Evolutionary conservation across 495 filamentous ascomycete genomes (phyloP).

Genomic region (Neurospora sp.): DNA sequence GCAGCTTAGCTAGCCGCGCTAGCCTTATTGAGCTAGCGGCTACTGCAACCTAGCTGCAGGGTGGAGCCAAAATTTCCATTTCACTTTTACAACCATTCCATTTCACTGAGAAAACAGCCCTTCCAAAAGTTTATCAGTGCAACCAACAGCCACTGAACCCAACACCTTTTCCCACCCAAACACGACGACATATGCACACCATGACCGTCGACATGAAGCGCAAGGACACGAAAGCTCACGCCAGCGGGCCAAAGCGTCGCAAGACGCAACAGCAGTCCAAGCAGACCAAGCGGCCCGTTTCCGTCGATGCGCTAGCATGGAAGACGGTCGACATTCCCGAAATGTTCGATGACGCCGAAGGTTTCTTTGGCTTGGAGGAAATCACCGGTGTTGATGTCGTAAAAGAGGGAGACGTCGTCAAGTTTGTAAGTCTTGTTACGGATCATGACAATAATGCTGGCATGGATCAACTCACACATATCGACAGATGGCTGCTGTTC

Average conservation of each 20-base stretch:
- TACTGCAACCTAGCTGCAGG: not conserved
- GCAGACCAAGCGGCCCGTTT: slow-evolving; percentile 26
- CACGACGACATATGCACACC: not conserved
- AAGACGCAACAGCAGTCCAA: slow-evolving; percentile 21
- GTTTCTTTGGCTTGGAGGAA: slow-evolving; percentile 90
- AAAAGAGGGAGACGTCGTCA: slow-evolving; percentile 40
- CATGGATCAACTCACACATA: not conserved
- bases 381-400: slow-evolving; percentile 82
- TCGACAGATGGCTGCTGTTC: slow-evolving; percentile 13
- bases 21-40: not conserved
- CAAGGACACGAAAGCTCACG: slow-evolving; percentile 26
- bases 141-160: not conserved
- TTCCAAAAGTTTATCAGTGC: not conserved
- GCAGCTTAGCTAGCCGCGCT: not conserved
- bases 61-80: slow-evolving; percentile 18
- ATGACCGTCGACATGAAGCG: slow-evolving; percentile 36
- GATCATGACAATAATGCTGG: slow-evolving; percentile 11
- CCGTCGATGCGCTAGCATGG: slow-evolving; percentile 69
- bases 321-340: slow-evolving; percentile 74
- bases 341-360: slow-evolving; percentile 81
- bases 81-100: not conserved
- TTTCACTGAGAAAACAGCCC: not conserved
- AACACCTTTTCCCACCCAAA: not conserved
- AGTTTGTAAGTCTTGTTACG: slow-evolving; percentile 36
- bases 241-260: slow-evolving; percentile 35